Conservation (phyloP, 2,329 filamentous ascomycete species). For the Paraconiothyrium sp. region DNA sequence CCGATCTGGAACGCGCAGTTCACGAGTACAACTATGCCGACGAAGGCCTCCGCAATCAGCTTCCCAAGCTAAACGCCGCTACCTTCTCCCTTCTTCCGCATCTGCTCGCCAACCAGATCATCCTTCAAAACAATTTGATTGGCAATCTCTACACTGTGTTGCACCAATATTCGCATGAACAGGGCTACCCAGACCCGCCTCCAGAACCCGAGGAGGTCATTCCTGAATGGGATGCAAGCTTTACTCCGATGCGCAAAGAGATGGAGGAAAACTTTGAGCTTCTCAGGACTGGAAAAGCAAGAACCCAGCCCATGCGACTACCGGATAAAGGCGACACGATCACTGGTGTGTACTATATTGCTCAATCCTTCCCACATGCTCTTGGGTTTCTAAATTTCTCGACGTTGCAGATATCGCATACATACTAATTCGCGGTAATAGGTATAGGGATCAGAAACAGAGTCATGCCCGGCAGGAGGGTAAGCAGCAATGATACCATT, state of each 20-base stretch:
- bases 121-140: constrained; percentile 80
- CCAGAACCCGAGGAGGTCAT: constrained; percentile 78
- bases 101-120: constrained; percentile 74
- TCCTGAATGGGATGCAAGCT: constrained; percentile 70
- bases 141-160: constrained; percentile 81
- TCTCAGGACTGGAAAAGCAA: constrained; percentile 73
- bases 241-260: constrained; percentile 71
- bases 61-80: constrained; percentile 76
- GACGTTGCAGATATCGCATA: neutral
- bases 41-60: constrained; percentile 73
- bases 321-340: constrained; percentile 57
- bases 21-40: constrained; percentile 81
- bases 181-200: constrained; percentile 75
- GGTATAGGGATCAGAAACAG: constrained; percentile 59
- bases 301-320: constrained; percentile 65
- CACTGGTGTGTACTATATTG: constrained; percentile 49
- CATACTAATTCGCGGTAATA: constrained; percentile 43
- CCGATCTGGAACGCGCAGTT: constrained; percentile 71
- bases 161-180: constrained; percentile 75
- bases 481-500: constrained; percentile 48
- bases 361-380: neutral
- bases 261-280: constrained; percentile 70
- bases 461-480: constrained; percentile 44
- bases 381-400: too few relatives aligned
- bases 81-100: constrained; percentile 78